Percentiles rank a stretch among this genome's conserved stretches.
Conservation (phyloP, 1,284 basidiomycete species). For the Mycena citricolor region DNA sequence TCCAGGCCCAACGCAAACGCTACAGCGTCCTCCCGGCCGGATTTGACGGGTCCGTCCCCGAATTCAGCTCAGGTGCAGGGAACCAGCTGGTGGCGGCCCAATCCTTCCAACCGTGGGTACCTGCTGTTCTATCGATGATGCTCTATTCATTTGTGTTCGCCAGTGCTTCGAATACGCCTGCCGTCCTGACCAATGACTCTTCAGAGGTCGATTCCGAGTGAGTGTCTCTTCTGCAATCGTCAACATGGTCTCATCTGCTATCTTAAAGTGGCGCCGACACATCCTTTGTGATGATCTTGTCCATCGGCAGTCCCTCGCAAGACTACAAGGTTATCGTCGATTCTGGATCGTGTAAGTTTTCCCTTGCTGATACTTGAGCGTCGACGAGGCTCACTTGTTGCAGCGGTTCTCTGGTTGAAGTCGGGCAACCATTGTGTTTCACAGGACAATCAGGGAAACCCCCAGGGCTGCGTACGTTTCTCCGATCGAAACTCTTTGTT, state of each 20-base stretch:
- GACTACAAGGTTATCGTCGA: constrained; percentile 32
- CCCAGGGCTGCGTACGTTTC: constrained; percentile 35
- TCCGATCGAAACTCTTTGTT: background rate
- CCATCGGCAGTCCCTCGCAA: constrained; percentile 31
- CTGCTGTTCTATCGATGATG: background rate
- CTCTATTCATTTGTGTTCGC: background rate
- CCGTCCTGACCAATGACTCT: constrained; percentile 7
- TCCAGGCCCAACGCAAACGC: no score
- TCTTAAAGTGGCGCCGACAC: constrained; percentile 15
- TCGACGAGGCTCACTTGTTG: constrained; percentile 6
- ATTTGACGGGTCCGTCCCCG: background rate
- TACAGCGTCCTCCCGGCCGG: constrained; percentile 10
- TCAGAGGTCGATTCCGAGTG: constrained; percentile 14
- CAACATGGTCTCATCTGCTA: background rate
- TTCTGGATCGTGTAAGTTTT: constrained; percentile 31
- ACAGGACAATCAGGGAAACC: constrained; percentile 27
- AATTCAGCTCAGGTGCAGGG: background rate
- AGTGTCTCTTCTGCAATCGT: background rate
- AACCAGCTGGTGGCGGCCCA: constrained; percentile 2
- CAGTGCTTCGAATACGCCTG: background rate
- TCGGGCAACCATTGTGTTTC: constrained; percentile 17
- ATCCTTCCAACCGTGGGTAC: constrained; percentile 5
- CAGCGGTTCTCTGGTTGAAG: constrained; percentile 24
- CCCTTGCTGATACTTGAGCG: background rate
- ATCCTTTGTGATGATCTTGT: constrained; percentile 20